Evolutionary conservation across 345 rosid genomes (phyloP), one percentile per base, ranked within the genome.

Genomic region (Citrus hindsii): DNA sequence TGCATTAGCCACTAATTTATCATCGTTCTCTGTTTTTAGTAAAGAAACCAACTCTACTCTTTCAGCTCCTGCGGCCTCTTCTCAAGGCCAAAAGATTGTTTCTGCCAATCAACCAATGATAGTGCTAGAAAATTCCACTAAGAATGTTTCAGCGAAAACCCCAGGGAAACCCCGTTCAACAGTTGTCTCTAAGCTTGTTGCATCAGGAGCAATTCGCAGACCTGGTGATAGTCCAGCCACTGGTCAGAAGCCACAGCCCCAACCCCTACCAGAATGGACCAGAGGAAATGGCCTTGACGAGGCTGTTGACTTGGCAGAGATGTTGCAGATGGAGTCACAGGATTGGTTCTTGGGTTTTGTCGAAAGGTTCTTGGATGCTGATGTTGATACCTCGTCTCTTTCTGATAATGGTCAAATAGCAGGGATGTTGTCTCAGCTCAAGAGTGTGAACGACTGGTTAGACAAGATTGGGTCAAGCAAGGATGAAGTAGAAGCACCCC

Each of bases 401-500:
- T 88, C 97, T 5, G 90, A 90, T 85, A 96, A 90, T 7, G 90
- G 91, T 28, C 98, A 92, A 76, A 90, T 96, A 33, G 97, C 98
- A 0, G 99, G 97, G 76, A 96, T 96, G 93, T 77, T 96, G 80
- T 89, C 91, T 25, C 97, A 96, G 79, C 92, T 96, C 62, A 96
- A 96, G 91, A 94, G 93, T 73, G 97, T 96, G 78, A 94, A 94
- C 77, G 93, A 91, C 74, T 96, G 99, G 99, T 83, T 96, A 75
- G 98, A 91, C 8, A 90, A 89, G 85, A 91, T 94, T 33, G 91
- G 90, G 0, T 81, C 85, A 0, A 80, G 64, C 77, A 93, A 89
- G 82, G 94, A 88, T 14, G 94, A 84, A 76, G 88, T 28, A 53
- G 91, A 87, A 38, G 53, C 60, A n/a, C 90, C 89, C 30, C 81